These are phyloP conservation scores for Metschnikowia aberdeeniae DNA, from an alignment of 805 yeast species.

Conservation along the genomic window DNA sequence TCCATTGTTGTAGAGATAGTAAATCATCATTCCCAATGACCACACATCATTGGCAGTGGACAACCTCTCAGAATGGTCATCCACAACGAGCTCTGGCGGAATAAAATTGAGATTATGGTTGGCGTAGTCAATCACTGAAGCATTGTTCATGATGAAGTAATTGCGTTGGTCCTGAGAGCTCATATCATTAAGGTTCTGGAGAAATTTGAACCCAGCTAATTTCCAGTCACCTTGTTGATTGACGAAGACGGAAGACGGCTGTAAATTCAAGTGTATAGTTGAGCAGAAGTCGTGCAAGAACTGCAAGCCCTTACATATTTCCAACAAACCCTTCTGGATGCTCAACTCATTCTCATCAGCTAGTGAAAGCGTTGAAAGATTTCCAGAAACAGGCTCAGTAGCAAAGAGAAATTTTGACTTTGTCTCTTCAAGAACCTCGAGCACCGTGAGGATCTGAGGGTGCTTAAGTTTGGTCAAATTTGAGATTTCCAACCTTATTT, in stretches of 20 bases:
- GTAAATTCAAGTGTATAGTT: conserved; percentile 70
- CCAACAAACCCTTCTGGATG: conserved; percentile 78
- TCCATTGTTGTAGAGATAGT: conserved; percentile 58
- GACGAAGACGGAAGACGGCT: conserved; percentile 72
- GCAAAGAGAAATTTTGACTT: conserved; percentile 75
- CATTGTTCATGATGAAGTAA: conserved; percentile 64
- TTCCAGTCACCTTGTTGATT: conserved; percentile 94
- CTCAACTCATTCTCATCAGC: conserved; percentile 60
- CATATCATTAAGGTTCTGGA: conserved; percentile 48
- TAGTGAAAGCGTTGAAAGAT: conserved; percentile 38
- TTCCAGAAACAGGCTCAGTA: conserved; percentile 68
- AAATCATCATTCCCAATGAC: conserved; percentile 75
- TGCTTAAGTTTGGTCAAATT: conserved; percentile 80
- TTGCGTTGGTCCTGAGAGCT: conserved; percentile 48
- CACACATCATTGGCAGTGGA: conserved; percentile 75
- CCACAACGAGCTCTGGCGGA: conserved; percentile 80
- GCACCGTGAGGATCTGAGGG: conserved; percentile 77
- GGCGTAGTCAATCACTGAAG: conserved; percentile 76
- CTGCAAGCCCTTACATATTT: conserved; percentile 70
- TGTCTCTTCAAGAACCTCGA: conserved; percentile 89
- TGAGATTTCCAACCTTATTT: conserved; percentile 62
- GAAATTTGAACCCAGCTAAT: conserved; percentile 61
- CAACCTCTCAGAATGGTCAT: conserved; percentile 44
- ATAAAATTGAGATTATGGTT: conserved; percentile 68
- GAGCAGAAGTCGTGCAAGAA: conserved; percentile 78